Conservation (phyloP, 768 basidiomycete genomes). For the Suillus fuscotomentosus region DNA sequence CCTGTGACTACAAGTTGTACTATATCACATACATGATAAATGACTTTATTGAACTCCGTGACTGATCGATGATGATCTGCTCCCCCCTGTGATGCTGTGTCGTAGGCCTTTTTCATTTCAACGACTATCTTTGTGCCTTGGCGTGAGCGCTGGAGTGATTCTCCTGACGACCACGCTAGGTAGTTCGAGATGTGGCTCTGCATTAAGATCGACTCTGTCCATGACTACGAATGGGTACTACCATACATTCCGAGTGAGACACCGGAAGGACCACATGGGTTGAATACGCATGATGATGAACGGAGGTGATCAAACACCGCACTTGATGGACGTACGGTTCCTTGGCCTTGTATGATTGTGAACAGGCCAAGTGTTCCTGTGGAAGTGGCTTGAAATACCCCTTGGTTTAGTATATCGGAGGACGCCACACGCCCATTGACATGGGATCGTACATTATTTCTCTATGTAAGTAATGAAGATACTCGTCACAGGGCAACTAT, state of each 20-base stretch:
- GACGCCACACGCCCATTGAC: not conserved
- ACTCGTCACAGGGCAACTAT: no score
- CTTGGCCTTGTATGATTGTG: not conserved
- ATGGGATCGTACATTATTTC: not conserved
- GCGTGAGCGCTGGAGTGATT: not conserved
- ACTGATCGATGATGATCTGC: not conserved
- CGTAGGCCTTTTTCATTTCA: no score
- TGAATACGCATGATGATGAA: not conserved
- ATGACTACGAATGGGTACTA: not conserved
- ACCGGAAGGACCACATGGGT: not conserved
- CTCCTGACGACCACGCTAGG: not conserved
- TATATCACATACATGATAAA: not conserved
- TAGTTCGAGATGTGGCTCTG: not conserved
- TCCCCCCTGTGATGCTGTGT: conserved; percentile 1
- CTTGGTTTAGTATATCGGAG: not conserved
- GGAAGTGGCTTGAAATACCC: not conserved
- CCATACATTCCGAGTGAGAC: not conserved
- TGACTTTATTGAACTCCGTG: not conserved
- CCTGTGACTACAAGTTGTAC: not conserved
- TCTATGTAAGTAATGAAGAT: no score
- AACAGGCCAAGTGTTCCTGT: not conserved
- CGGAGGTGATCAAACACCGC: not conserved
- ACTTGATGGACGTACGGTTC: not conserved
- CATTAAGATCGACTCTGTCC: not conserved
- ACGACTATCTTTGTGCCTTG: not conserved